A percentile compares a stretch with the other conserved stretches of the same genome.
phyloP scores from a whole-genome alignment of 108 stramenopile species.

The Fistulifera pelliculosa region DNA sequence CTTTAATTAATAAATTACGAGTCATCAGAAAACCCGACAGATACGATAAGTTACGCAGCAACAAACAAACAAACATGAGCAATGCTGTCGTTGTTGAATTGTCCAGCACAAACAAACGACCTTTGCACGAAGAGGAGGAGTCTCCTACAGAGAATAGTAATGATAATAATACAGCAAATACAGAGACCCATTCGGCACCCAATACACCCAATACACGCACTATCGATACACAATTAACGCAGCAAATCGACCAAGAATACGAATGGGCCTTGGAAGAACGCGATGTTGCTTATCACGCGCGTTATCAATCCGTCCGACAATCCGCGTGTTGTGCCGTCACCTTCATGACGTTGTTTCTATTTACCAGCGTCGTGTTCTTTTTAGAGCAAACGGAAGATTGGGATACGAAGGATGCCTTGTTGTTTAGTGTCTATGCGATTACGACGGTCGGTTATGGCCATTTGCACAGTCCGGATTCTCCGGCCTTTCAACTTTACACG shows the following conservation, averaged over 20 bases:
- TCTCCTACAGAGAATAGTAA: too few relatives aligned
- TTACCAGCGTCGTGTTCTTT: conserved; percentile 56
- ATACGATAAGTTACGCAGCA: too few relatives aligned
- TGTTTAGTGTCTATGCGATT: conserved; percentile 80
- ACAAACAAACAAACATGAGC: too few relatives aligned
- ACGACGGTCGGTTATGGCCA: conserved; percentile 81
- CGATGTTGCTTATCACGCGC: conserved; percentile 74
- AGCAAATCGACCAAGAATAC: conserved; percentile 61
- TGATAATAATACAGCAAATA: too few relatives aligned
- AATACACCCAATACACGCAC: too few relatives aligned
- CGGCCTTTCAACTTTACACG: conserved; percentile 64
- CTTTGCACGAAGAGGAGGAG: too few relatives aligned
- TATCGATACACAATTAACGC: too few relatives aligned
- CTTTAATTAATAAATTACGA: too few relatives aligned
- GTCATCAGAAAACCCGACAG: too few relatives aligned
- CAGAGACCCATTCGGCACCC: too few relatives aligned
- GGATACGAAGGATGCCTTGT: conserved; percentile 57
- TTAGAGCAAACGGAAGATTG: conserved; percentile 34
- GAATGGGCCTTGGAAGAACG: conserved; percentile 70
- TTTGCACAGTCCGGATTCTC: conserved; percentile 52
- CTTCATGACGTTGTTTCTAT: conserved; percentile 53
- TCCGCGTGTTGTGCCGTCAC: conserved; percentile 41
- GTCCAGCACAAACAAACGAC: too few relatives aligned
- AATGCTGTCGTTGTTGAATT: too few relatives aligned
- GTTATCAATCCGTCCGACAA: conserved; percentile 57